These are phyloP conservation scores for Chaetomium sp. DNA, from an alignment of 2,329 filamentous ascomycete genomes.

Conservation along the genomic window DNA sequence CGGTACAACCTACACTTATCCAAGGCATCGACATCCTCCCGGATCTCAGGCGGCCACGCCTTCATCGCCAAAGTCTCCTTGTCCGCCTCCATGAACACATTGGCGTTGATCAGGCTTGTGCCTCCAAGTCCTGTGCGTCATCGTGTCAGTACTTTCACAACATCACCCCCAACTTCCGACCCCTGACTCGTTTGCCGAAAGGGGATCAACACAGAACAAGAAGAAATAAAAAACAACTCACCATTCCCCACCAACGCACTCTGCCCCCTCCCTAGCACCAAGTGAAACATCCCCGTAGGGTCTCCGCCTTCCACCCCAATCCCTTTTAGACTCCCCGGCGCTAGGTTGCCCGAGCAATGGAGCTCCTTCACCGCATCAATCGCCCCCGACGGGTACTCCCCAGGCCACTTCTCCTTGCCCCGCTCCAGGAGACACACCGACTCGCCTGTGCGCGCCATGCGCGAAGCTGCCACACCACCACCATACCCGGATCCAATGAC, in stretches of 20 bases:
- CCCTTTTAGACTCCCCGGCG: conserved; percentile 36
- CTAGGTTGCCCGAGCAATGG: conserved; percentile 50
- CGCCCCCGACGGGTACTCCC: conserved; percentile 51
- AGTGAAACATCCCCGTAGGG: conserved; percentile 56
- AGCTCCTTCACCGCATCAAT: conserved; percentile 44
- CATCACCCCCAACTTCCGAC: background rate
- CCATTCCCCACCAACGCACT: conserved; percentile 56
- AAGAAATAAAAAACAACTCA: conserved; percentile 23
- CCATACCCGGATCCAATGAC: conserved; percentile 66
- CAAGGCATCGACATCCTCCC: conserved; percentile 36
- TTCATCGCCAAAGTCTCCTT: conserved; percentile 45
- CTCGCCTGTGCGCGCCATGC: conserved; percentile 55
- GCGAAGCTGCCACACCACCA: conserved; percentile 57
- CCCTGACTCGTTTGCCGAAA: background rate
- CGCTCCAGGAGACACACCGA: conserved; percentile 59
- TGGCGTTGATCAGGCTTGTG: conserved; percentile 60
- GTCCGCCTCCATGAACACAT: conserved; percentile 58
- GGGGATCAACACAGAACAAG: background rate
- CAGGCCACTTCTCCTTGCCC: conserved; percentile 59
- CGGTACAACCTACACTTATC: conserved; percentile 40
- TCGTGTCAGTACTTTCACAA: background rate
- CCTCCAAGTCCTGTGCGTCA: conserved; percentile 52
- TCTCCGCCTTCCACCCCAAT: conserved; percentile 43
- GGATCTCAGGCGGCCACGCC: conserved; percentile 54
- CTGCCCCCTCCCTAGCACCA: conserved; percentile 57